A percentile compares a stretch with the other conserved stretches of the same genome.
Evolutionary conservation across 805 yeast genomes (phyloP).

Genomic region (Lipomyces yamanashiensis): DNA sequence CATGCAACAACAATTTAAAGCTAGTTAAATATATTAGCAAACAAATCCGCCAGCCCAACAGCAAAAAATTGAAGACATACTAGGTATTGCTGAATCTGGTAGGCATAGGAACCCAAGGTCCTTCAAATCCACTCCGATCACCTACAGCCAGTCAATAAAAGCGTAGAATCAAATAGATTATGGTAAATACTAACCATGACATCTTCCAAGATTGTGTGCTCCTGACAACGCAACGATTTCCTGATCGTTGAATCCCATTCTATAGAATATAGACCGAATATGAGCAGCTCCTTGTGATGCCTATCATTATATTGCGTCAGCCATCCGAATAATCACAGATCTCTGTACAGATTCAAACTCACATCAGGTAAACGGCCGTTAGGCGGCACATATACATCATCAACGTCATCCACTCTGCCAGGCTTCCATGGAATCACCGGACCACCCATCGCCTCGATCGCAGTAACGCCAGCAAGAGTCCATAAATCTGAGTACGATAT

Average conservation of each 20-base stretch:
- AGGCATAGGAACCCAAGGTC: slow-evolving; percentile 86
- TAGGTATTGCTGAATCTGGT: slow-evolving; percentile 76
- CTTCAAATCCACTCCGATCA: slow-evolving; percentile 69
- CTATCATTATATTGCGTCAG: slow-evolving; percentile 7
- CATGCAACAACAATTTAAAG: slow-evolving; percentile 57
- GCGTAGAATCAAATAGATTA: not conserved
- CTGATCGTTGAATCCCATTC: slow-evolving; percentile 70
- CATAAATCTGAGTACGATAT: slow-evolving; percentile 78
- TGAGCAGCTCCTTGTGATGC: slow-evolving; percentile 69
- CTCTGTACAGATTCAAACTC: not conserved
- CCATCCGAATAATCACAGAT: not conserved
- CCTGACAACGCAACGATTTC: slow-evolving; percentile 77
- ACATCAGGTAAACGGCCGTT: slow-evolving; percentile 73
- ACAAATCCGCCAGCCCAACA: not conserved
- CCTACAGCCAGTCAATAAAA: not conserved
- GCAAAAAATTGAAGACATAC: slow-evolving; percentile 11
- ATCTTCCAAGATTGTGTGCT: slow-evolving; percentile 77
- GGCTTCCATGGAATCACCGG: slow-evolving; percentile 78
- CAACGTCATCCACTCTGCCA: slow-evolving; percentile 69
- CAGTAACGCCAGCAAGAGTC: slow-evolving; percentile 78
- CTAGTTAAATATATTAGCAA: slow-evolving; percentile 12
- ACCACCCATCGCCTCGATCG: slow-evolving; percentile 78
- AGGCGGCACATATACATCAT: slow-evolving; percentile 57
- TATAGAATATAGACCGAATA: slow-evolving; percentile 63
- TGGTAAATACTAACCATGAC: slow-evolving; percentile 55